Percentiles rank a stretch among this genome's conserved stretches.
Evolutionary conservation across 2,329 filamentous ascomycete genomes (phyloP).

Genomic region (Penicillium sp.): DNA sequence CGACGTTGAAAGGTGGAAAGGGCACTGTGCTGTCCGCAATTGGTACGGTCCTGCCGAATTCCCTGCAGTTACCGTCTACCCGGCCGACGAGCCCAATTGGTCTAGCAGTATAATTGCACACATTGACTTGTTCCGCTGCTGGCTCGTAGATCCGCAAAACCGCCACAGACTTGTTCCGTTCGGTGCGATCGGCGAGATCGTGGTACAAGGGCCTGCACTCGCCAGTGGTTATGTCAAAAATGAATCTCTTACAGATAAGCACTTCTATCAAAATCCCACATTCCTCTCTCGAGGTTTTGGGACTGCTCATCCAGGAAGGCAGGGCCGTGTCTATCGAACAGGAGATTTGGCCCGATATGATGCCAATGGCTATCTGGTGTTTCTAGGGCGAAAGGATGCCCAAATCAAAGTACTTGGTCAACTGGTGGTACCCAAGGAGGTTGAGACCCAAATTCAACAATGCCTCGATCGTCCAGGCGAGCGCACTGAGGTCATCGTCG

Average conservation of each 20-base stretch:
- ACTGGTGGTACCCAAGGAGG: background rate
- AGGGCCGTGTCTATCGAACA: background rate
- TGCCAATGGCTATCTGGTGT: background rate
- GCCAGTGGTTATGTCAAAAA: background rate
- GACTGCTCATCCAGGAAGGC: background rate
- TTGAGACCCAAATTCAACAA: background rate
- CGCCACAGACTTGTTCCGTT: background rate
- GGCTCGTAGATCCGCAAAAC: background rate
- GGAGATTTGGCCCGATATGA: background rate
- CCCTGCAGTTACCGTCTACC: background rate
- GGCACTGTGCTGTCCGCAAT: background rate
- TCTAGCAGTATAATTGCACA: background rate
- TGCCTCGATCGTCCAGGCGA: background rate
- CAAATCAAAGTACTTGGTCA: background rate
- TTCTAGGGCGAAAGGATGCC: background rate
- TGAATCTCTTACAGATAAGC: background rate
- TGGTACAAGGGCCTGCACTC: background rate
- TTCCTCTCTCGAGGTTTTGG: background rate
- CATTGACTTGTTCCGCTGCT: background rate
- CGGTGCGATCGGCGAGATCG: background rate
- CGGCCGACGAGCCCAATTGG: background rate
- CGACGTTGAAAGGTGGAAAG: background rate
- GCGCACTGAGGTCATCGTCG: background rate
- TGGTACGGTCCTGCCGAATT: background rate
- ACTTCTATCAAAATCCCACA: background rate